These are phyloP conservation scores for Colletotrichum sp. DNA, from an alignment of 2,329 filamentous ascomycete species.

Conservation along the genomic window DNA sequence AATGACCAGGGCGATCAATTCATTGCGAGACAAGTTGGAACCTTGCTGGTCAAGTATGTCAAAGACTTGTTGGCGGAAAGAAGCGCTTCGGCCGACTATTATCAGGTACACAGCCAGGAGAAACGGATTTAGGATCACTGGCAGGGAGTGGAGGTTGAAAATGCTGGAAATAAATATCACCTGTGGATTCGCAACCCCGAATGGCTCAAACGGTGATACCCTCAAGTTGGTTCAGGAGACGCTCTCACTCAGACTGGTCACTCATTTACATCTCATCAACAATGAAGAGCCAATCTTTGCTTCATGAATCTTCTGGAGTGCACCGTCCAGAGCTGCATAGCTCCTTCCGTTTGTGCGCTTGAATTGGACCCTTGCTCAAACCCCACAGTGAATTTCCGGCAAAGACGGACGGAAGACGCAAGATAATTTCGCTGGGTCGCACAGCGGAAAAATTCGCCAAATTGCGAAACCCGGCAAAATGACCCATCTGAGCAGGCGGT, in stretches of 20 bases:
- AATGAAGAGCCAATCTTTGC: rapidly evolving
- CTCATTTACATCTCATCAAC: rapidly evolving
- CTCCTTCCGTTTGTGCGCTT: neutral
- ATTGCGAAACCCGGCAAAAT: neutral
- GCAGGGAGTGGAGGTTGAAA: neutral
- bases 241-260: neutral
- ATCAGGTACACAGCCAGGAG: neutral
- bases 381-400: neutral
- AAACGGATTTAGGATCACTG: neutral
- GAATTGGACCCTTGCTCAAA: neutral
- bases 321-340: neutral
- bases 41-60: constrained; percentile 37
- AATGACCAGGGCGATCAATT: constrained; percentile 38
- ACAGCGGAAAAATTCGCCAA: neutral
- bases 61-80: constrained; percentile 16
- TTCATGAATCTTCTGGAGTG: neutral
- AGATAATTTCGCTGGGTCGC: neutral
- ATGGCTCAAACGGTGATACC: neutral
- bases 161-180: neutral
- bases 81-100: neutral
- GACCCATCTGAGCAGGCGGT: neutral
- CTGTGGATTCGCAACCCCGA: neutral
- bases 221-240: rapidly evolving
- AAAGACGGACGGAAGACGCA: neutral
- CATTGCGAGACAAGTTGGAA: constrained; percentile 35